Percentiles rank a stretch among this genome's conserved stretches.
These are phyloP conservation scores for Neophaeococcomyces aloes DNA, from an alignment of 2,329 filamentous ascomycete genomes.

Conservation along the genomic window DNA sequence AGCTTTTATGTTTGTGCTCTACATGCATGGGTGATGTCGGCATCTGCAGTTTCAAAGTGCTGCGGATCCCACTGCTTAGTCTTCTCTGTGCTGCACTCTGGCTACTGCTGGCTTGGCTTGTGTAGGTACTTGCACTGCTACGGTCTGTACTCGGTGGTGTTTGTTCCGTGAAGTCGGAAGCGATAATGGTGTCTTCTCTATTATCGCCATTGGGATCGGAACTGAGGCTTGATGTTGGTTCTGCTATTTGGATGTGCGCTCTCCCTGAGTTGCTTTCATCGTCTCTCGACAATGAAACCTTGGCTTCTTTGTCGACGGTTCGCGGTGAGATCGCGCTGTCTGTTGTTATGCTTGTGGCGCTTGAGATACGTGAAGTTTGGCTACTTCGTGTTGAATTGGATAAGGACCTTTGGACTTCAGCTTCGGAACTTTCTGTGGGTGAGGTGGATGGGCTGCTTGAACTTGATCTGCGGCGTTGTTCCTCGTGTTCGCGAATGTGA, in stretches of 20 bases:
- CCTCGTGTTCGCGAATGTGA: constrained; percentile 1
- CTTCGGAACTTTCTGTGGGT: not conserved
- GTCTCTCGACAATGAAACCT: no score
- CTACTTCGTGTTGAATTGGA: not conserved
- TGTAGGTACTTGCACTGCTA: no score
- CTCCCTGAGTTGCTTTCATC: no score
- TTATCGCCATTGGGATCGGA: no score
- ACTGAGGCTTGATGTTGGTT: no score
- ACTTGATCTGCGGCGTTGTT: constrained; percentile 1
- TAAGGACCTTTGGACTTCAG: not conserved
- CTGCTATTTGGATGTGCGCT: no score
- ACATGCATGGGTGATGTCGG: not conserved
- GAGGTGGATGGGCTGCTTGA: not conserved
- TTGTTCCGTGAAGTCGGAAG: no score
- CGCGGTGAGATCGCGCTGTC: not conserved
- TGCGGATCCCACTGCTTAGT: not conserved
- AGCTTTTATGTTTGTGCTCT: not conserved
- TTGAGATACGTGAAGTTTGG: no score
- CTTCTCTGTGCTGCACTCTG: not conserved
- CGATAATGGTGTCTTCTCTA: no score
- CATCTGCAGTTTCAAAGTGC: not conserved
- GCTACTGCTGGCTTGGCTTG: not conserved
- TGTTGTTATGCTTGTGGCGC: not conserved
- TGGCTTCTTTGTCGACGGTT: no score
- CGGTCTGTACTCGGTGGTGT: no score